Evolutionary conservation across 73 alveolate genomes (phyloP).

Genomic region (Paramecium primaurelia): DNA sequence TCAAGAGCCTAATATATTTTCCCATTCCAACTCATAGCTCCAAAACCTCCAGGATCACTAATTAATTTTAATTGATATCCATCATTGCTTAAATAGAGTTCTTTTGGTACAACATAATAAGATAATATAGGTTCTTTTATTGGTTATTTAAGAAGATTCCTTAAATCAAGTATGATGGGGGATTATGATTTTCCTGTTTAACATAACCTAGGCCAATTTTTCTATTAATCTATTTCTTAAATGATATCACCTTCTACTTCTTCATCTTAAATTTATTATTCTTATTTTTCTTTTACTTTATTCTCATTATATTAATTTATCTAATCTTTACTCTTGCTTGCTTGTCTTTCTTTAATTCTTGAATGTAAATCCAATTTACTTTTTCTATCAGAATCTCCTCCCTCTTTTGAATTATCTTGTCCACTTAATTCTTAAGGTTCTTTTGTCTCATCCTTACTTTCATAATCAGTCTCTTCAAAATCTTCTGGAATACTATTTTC

Average conservation of each 20-base stretch:
- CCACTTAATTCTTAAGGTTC: background rate
- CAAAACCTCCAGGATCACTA: conserved; percentile 11
- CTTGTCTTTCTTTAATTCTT: conserved; percentile 17
- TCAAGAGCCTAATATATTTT: background rate
- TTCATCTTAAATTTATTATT: background rate
- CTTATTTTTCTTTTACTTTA: background rate
- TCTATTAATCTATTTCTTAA: background rate
- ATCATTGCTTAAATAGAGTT: background rate
- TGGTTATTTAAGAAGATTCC: background rate
- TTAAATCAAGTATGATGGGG: background rate
- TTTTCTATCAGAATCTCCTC: background rate
- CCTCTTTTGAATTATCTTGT: background rate
- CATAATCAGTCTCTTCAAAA: background rate
- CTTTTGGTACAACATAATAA: background rate
- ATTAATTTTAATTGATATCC: conserved; percentile 13
- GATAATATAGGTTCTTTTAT: background rate
- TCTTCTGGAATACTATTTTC: conserved; percentile 17
- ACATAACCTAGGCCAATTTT: conserved; percentile 29
- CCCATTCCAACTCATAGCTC: conserved; percentile 24
- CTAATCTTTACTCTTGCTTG: background rate
- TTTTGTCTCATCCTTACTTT: background rate
- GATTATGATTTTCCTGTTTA: conserved; percentile 7
- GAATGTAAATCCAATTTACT: background rate
- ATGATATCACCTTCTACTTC: background rate
- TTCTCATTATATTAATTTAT: background rate